Conservation (phyloP, 768 basidiomycete genomes). For the button mushroom (Agaricus bisporus) region DNA sequence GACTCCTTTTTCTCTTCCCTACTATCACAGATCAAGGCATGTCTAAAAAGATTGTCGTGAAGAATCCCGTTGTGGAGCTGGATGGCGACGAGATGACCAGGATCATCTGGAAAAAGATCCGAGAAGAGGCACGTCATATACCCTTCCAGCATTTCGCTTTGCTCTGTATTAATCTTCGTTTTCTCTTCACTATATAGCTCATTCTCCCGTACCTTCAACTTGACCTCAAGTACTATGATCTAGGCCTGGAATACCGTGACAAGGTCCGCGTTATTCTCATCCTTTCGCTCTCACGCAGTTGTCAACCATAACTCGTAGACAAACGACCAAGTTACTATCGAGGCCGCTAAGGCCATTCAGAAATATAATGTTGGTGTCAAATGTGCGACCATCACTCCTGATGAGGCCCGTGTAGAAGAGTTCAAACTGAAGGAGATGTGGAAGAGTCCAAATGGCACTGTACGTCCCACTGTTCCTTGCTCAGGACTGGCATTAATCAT, state of each 20-base stretch:
- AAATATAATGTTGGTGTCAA: slow-evolving; percentile 97
- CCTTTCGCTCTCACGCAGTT: background rate
- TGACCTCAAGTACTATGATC: slow-evolving; percentile 97
- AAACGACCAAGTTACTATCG: slow-evolving; percentile 87
- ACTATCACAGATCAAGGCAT: slow-evolving; percentile 8
- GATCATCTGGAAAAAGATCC: slow-evolving; percentile 98
- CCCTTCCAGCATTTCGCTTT: background rate
- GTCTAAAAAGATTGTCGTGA: slow-evolving; percentile 68
- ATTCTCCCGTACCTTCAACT: slow-evolving; percentile 93
- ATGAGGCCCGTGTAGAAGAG: slow-evolving; percentile 92
- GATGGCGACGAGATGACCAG: slow-evolving; percentile 99
- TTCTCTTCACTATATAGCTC: slow-evolving; percentile 45
- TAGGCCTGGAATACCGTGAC: slow-evolving; percentile 93
- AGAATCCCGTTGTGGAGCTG: slow-evolving; percentile 89
- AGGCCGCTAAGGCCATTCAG: slow-evolving; percentile 91
- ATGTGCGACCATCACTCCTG: slow-evolving; percentile 98
- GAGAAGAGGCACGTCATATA: slow-evolving; percentile 68
- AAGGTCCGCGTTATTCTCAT: slow-evolving; percentile 39
- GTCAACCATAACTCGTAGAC: slow-evolving; percentile 45
- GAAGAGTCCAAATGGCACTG: slow-evolving; percentile 94
- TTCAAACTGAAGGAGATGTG: slow-evolving; percentile 99
- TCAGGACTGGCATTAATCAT: background rate
- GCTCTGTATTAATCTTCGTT: background rate
- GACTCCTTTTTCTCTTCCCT: background rate
- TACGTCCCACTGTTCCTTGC: slow-evolving; percentile 27